Base-by-base conservation (phyloP, 768 basidiomycete species). In the Pseudohyphozyma bogoriensis region DNA sequence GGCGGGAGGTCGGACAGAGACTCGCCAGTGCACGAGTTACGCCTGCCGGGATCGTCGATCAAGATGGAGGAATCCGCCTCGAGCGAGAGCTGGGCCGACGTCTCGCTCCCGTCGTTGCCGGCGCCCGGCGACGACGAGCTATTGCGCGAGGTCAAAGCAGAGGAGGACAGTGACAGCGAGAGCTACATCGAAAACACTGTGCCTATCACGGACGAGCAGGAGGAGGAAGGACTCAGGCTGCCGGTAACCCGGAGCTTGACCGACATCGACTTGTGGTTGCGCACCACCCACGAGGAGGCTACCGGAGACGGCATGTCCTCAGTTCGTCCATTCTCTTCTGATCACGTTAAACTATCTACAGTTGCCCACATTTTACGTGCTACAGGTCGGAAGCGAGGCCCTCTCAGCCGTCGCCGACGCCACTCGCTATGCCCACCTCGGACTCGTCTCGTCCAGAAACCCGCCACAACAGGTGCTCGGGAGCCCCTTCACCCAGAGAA, bases 381-480 rank as follows among this genome's bases (percentile, higher is more conserved):
- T 4, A 26, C 52, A 65, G 60, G 51, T 59, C 39, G 60, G 56
- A 10, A 56, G 47, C 15, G 64, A 65, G 29, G 60, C 58, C 18
- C 57, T 57, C 1, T 51, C 56, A 22, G 59, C 64, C 32, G 59
- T 65, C 49, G 31, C 57, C 28, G 45, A 53, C 11, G 58, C 52
- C 18, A 55, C 49, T 32, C 59, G 56, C 50, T 31, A 60, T n/a
- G 53, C 59, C n/a, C 42, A 47, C 8, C 46, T 55, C 36, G 59
- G 52, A 24, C 20, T 33, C 52, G 31, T 6, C 36, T 10, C 33
- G 36, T 24, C n/a, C 20, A 37, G 32, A 44, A 33, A 11, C 16
- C 15, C 10, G 10, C 32, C 32, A 28, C 33, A 33, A 2, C 6
- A 24, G 3, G n/a, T 39, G 37, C 50, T 22, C 50, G 42, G 16